phyloP scores from a whole-genome alignment of 2,329 filamentous ascomycete species.

The Fusarium sororula region DNA sequence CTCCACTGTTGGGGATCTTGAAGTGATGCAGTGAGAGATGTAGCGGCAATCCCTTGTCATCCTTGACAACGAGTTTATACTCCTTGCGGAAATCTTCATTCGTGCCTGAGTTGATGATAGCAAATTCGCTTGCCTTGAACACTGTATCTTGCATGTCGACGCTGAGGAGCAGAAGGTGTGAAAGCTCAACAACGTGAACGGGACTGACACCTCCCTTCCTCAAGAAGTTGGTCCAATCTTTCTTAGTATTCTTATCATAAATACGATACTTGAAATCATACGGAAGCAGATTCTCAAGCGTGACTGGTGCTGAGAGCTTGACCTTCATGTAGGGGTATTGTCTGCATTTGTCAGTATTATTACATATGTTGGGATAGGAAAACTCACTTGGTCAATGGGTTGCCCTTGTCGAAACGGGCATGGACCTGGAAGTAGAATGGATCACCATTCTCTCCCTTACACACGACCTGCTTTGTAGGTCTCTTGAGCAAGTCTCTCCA shows the following conservation, averaged over 20 bases:
- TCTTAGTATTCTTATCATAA: constrained; percentile 98
- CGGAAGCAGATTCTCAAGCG: constrained; percentile 91
- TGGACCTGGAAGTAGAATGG: constrained; percentile 98
- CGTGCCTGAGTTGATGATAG: constrained; percentile 91
- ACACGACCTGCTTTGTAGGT: constrained; percentile 87
- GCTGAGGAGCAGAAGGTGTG: constrained; percentile 89
- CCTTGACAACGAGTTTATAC: constrained; percentile 80
- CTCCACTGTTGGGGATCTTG: constrained; percentile 88
- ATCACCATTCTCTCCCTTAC: constrained; percentile 84
- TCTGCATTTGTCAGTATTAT: constrained; percentile 51
- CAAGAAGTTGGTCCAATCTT: constrained; percentile 98
- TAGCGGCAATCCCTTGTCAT: constrained; percentile 81
- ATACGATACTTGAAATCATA: constrained; percentile 99
- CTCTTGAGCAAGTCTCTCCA: constrained; percentile 91
- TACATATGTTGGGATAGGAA: too few relatives aligned
- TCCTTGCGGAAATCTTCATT: constrained; percentile 91
- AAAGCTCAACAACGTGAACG: constrained; percentile 95
- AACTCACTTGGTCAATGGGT: constrained; percentile 77
- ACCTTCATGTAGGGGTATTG: constrained; percentile 95
- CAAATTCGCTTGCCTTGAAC: constrained; percentile 95
- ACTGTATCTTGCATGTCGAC: constrained; percentile 96
- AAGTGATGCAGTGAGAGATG: constrained; percentile 91
- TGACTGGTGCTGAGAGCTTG: constrained; percentile 89
- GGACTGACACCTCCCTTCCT: constrained; percentile 96
- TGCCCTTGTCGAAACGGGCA: constrained; percentile 82